Base-by-base conservation (phyloP, 176 grass and related monocot species). In the Hordeum marinum region DNA sequence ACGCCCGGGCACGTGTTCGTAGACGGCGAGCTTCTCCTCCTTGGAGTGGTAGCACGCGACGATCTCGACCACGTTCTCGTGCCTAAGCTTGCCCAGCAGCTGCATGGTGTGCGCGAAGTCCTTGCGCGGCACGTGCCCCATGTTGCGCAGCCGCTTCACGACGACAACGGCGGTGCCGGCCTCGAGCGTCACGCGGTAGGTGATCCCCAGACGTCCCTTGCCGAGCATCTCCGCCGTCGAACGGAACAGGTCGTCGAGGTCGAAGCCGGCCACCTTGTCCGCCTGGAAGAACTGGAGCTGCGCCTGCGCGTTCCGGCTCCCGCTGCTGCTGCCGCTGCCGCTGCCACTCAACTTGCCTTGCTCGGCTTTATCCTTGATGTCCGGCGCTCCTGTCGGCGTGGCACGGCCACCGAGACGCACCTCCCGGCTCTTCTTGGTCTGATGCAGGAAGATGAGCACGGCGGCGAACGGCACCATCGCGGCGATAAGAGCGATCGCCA, bases 91-190 rank as follows among this genome's bases (percentile, higher is more conserved):
- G 76, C 96, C 90, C 11, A 99, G 88, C 48, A 99, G 54, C 75
- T 92, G 88, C 84, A 96, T 86, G 83, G 90, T 94, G 84, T 99
- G 91, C 8, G 52, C 34, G 83, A 99, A 96, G 63, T 91, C 96
- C 87, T 77, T 87, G 74, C 92, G 89, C 11, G 83, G 52, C 77
- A 94, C 88, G 43, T 68, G 84, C 21, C 83, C 59, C 89, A 92
- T 88, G 83, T 92, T 96, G 75, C 91, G 91, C 73, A 96, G 81
- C 83, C 93, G 92, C 93, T 99, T 99, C 65, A 96, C 96, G 2
- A 89, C 83, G 29, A 94, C 78, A 8, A 84, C 86, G 57, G 43
- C 75, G 46, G 61, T 27, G 57, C 79, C 71, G 35, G 69, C 84
- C 21, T 82, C 71, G 3, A 99, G 87, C 4, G 84, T 82, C 25